Conservation (phyloP, 2,329 filamentous ascomycete species). For the Curvularia verruculosa region DNA sequence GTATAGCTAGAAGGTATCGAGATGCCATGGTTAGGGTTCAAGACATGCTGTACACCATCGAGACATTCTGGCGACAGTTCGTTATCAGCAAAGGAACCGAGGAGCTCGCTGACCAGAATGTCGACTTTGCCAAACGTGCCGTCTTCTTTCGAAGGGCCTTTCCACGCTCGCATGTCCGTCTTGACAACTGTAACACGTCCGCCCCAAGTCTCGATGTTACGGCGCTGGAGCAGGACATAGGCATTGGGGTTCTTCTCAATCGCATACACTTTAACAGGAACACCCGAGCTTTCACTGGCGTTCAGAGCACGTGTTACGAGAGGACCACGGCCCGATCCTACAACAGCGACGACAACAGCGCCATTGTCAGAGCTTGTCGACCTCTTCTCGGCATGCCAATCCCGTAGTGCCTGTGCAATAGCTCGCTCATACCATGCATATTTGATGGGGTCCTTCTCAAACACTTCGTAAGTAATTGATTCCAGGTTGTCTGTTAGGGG, state of each 20-base stretch:
- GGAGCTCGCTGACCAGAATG: constrained; percentile 89
- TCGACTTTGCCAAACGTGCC: constrained; percentile 73
- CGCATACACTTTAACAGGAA: constrained; percentile 85
- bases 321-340: constrained; percentile 89
- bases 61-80: constrained; percentile 96
- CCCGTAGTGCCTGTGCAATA: constrained; percentile 76
- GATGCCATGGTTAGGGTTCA: constrained; percentile 81
- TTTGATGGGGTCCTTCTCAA: constrained; percentile 97
- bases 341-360: constrained; percentile 84
- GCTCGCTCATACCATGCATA: constrained; percentile 95
- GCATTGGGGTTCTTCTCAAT: constrained; percentile 99
- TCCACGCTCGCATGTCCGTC: constrained; percentile 97
- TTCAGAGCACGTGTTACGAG: constrained; percentile 85
- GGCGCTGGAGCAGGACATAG: constrained; percentile 86
- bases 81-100: constrained; percentile 96
- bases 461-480: constrained; percentile 96
- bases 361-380: constrained; percentile 74
- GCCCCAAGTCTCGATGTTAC: constrained; percentile 81
- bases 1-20: constrained; percentile 94
- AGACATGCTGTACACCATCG: constrained; percentile 90
- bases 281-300: constrained; percentile 76
- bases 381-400: constrained; percentile 76
- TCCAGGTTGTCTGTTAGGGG: constrained; percentile 95
- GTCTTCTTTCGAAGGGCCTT: constrained; percentile 69
- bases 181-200: constrained; percentile 85